These are phyloP conservation scores for Golubevia sp. DNA, from an alignment of 1,284 basidiomycete species.

Conservation along the genomic window DNA sequence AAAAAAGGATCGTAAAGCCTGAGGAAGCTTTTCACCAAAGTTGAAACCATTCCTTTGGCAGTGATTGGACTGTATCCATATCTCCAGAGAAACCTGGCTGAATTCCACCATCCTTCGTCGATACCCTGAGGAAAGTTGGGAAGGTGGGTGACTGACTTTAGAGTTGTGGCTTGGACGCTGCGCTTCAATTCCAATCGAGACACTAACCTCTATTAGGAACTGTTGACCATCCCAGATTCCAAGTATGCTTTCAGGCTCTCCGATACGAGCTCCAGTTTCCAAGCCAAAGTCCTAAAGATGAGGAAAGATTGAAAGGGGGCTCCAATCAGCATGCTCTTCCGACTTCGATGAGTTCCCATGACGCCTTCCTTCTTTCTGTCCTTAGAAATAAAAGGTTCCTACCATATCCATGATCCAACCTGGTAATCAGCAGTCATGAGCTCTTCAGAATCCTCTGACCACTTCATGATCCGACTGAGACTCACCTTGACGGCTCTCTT, in stretches of 20 bases:
- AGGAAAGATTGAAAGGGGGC: neutral
- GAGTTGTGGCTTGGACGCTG: too few relatives aligned
- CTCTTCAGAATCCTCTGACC: too few relatives aligned
- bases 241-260: too few relatives aligned
- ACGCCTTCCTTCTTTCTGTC: too few relatives aligned
- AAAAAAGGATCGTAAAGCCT: slow-evolving; percentile 70
- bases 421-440: too few relatives aligned
- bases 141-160: too few relatives aligned
- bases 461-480: too few relatives aligned
- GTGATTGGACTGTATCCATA: slow-evolving; percentile 77
- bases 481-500: slow-evolving; percentile 31
- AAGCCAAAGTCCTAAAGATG: neutral
- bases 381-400: too few relatives aligned
- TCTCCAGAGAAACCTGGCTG: slow-evolving; percentile 65
- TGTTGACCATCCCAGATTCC: slow-evolving; percentile 77
- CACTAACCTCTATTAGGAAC: slow-evolving; percentile 34
- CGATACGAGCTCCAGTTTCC: too few relatives aligned
- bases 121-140: too few relatives aligned
- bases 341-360: too few relatives aligned
- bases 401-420: too few relatives aligned
- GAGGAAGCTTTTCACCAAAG: slow-evolving; percentile 68
- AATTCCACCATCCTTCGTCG: slow-evolving; percentile 49
- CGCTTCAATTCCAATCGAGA: neutral
- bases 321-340: neutral
- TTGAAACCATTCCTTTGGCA: slow-evolving; percentile 69